Evolutionary conservation across 2,329 filamentous ascomycete genomes (phyloP).

Genomic region (Dothideomycetes sp.): DNA sequence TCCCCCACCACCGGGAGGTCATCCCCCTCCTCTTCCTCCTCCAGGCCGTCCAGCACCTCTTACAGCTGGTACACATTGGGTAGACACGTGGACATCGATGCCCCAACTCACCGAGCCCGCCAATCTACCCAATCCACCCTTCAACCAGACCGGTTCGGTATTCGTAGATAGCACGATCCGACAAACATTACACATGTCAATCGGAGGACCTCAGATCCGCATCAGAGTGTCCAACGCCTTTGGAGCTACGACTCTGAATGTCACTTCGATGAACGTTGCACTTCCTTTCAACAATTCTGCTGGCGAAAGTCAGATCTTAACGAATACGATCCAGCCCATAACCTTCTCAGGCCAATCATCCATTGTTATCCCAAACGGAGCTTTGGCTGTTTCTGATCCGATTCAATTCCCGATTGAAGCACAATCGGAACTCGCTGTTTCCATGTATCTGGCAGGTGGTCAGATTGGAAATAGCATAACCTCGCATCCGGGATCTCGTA

Average conservation of each 20-base stretch:
- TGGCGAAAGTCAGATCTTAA: constrained; percentile 46
- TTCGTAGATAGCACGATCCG: constrained; percentile 56
- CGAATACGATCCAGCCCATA: constrained; percentile 42
- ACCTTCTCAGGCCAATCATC: constrained; percentile 49
- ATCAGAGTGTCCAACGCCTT: constrained; percentile 59
- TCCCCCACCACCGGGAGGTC: too few relatives aligned
- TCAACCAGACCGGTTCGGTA: constrained; percentile 45
- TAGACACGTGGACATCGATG: constrained; percentile 57
- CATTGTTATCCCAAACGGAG: constrained; percentile 46
- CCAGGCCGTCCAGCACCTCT: not conserved
- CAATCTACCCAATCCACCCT: constrained; percentile 54
- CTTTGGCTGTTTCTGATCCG: constrained; percentile 53
- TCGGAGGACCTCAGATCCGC: constrained; percentile 48
- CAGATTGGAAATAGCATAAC: constrained; percentile 52
- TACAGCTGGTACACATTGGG: constrained; percentile 39
- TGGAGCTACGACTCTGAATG: constrained; percentile 49
- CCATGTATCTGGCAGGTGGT: constrained; percentile 48
- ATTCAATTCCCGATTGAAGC: constrained; percentile 45
- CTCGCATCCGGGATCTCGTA: constrained; percentile 55
- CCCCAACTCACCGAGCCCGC: constrained; percentile 53
- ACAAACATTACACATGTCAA: constrained; percentile 54
- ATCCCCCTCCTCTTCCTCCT: too few relatives aligned
- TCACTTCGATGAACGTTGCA: constrained; percentile 51
- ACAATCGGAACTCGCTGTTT: constrained; percentile 48
- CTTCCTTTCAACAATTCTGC: constrained; percentile 46